Percentiles rank a stretch among this genome's conserved stretches.
These are phyloP conservation scores for Aurantiochytrium sp. DNA, from an alignment of 108 stramenopile species.

Conservation along the genomic window DNA sequence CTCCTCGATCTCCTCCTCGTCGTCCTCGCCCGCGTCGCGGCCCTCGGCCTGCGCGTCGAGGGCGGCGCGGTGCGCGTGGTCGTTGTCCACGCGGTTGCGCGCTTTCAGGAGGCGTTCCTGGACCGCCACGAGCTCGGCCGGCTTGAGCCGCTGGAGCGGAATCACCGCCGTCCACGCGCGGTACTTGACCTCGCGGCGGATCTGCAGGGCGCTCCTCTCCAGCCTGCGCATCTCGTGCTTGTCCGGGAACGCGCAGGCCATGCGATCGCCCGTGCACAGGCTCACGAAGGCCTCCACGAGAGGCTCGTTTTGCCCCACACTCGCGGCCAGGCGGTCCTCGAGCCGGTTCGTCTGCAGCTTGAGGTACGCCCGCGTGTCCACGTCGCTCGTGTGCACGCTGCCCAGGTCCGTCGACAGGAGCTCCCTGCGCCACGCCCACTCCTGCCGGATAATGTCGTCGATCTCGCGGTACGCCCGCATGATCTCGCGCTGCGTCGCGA, in stretches of 20 bases:
- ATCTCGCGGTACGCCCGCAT: neutral
- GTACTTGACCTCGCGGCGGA: neutral
- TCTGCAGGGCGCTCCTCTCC: neutral
- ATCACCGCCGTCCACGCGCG: neutral
- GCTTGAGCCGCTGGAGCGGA: neutral
- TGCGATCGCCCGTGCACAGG: neutral
- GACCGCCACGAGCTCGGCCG: neutral
- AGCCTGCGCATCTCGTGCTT: neutral
- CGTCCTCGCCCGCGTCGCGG: neutral
- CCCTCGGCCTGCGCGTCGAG: neutral
- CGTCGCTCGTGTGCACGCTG: neutral
- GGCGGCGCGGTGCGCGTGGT: neutral
- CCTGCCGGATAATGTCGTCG: neutral
- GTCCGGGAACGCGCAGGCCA: neutral
- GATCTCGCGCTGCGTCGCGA: neutral
- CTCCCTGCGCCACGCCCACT: slow-evolving; percentile 3
- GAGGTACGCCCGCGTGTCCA: neutral
- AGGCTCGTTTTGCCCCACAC: neutral
- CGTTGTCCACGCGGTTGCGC: neutral
- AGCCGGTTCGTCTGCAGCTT: neutral
- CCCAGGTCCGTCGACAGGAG: neutral
- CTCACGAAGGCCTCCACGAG: neutral
- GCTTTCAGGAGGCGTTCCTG: neutral
- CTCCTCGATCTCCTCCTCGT: neutral
- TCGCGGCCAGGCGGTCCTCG: neutral